These are phyloP conservation scores for Calophaca sinica DNA, from an alignment of 306 rosid species.

Conservation along the genomic window DNA sequence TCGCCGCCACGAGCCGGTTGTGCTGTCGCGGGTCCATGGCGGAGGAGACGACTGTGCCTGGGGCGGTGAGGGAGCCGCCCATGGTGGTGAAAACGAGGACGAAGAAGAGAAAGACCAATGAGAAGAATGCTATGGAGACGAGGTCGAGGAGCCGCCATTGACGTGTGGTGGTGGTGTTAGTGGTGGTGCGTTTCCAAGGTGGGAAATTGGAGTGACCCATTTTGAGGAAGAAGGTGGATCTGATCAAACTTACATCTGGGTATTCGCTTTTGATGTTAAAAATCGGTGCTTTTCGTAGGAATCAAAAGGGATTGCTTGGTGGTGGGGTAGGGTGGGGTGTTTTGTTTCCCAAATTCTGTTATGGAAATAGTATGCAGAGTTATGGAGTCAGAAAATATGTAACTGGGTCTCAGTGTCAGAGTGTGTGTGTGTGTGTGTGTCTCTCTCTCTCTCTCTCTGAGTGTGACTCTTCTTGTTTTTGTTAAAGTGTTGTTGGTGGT, in stretches of 20 bases:
- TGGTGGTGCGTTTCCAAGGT: constrained; percentile 60
- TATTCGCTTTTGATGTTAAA: too few relatives aligned
- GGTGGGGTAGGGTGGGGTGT: too few relatives aligned
- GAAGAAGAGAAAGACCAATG: constrained; percentile 73
- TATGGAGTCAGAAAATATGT: too few relatives aligned
- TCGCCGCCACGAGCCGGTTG: constrained; percentile 59
- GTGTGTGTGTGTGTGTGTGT: too few relatives aligned
- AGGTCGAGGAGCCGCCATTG: constrained; percentile 89
- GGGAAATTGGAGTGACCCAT: constrained; percentile 86
- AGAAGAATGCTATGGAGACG: constrained; percentile 66
- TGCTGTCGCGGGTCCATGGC: constrained; percentile 76
- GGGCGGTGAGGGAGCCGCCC: constrained; percentile 84
- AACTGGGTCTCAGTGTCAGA: too few relatives aligned
- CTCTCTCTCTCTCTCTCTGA: too few relatives aligned
- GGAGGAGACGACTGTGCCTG: constrained; percentile 72
- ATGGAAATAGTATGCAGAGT: too few relatives aligned
- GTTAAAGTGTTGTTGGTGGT: too few relatives aligned
- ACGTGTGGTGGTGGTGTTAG: constrained; percentile 32
- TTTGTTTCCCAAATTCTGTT: too few relatives aligned
- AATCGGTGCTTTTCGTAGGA: too few relatives aligned
- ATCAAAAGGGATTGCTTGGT: too few relatives aligned
- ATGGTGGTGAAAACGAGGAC: constrained; percentile 72
- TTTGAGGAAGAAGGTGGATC: constrained; percentile 59
- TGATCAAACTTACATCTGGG: constrained; percentile 49
- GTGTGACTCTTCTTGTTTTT: too few relatives aligned